Base-by-base conservation (phyloP, 2,329 filamentous ascomycete species). In the Colletotrichum cuscutae region DNA sequence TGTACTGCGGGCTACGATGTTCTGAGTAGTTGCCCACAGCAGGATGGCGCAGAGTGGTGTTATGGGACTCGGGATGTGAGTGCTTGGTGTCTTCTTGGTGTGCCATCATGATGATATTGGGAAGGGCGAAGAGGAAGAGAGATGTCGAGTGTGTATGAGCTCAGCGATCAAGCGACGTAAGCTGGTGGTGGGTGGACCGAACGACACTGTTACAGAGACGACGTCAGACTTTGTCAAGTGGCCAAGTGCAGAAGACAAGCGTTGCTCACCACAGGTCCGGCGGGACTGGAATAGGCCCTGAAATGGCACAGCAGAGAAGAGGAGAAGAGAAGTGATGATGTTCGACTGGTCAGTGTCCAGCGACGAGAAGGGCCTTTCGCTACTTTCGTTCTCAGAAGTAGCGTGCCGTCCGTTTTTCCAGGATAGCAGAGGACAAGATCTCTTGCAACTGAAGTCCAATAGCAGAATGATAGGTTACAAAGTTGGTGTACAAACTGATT, bases 1-100 rank as follows among this genome's bases (percentile, higher is more conserved):
- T 70, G 32, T 62, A 65, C 26, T 73, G 71, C 12, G 71, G 71
- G 32, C 60, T 61, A 5, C 71, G 71, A 22, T 60, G 22, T 22
- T 65, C 30, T 4, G 63, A 62, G 68, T 37, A 72, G 53, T 61
- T 61, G 28, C 54, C 52, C 24, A 24, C 60, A 42, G 26, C 26
- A 42, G 59, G 54, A 19, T 65, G 59, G 11, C 52, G 59, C 9
- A 19, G 26, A 4, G 53, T 22, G 28, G 28, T 58, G n/a, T 30
- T 15, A 22, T 26, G 42, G 49, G 37, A 62, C 32, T 5, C 5
- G 0, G 30, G 56, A 19, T 62, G 60, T 8, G 15, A 42, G 22
- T 49, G 60, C 46, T 57, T 70, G 22, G 54, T 22, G 28, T 24
- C 61, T 49, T 60, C n/a, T 35, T 46, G 54, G 12, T 53, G 60